These are phyloP conservation scores for Aspergillus udagawae DNA, from an alignment of 2,329 filamentous ascomycete genomes.

Conservation along the genomic window DNA sequence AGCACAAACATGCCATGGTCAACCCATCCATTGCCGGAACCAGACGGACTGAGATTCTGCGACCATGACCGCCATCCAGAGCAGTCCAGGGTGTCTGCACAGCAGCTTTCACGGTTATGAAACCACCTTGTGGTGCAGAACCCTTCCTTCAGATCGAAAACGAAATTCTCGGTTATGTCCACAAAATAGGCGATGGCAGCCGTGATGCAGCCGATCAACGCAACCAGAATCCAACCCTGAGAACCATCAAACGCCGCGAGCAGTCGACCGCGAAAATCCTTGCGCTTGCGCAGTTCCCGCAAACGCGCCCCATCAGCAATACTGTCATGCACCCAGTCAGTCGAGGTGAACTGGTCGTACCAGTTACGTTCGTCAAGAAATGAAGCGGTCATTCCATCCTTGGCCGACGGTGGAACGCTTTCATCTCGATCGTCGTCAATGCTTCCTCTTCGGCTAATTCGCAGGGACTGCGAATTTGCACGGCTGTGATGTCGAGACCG, in stretches of 20 bases:
- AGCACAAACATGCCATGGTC: slow-evolving; percentile 74
- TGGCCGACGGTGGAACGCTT: slow-evolving; percentile 39
- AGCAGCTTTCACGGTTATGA: slow-evolving; percentile 66
- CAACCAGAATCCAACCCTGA: slow-evolving; percentile 92
- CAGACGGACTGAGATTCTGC: slow-evolving; percentile 54
- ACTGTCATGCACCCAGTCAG: slow-evolving; percentile 96
- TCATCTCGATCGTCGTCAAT: slow-evolving; percentile 46
- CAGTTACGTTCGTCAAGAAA: slow-evolving; percentile 83
- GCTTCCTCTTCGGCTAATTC: slow-evolving; percentile 51
- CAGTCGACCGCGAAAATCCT: slow-evolving; percentile 78
- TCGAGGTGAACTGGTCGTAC: slow-evolving; percentile 98
- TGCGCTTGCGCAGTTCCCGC: slow-evolving; percentile 74
- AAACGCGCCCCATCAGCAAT: slow-evolving; percentile 91
- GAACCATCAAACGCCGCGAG: slow-evolving; percentile 75
- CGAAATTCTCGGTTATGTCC: slow-evolving; percentile 75
- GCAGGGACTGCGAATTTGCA: slow-evolving; percentile 48
- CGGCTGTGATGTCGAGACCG: slow-evolving; percentile 47
- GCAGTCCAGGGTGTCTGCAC: slow-evolving; percentile 52
- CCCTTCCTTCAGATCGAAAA: slow-evolving; percentile 90
- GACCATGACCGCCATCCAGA: slow-evolving; percentile 63
- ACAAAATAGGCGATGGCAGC: slow-evolving; percentile 84
- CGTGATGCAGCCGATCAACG: slow-evolving; percentile 80
- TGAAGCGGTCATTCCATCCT: slow-evolving; percentile 52
- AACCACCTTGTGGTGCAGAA: slow-evolving; percentile 74
- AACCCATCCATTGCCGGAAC: slow-evolving; percentile 54